A percentile compares a stretch with the other conserved stretches of the same genome.
phyloP scores from a whole-genome alignment of 116 monocot genomes.

The Phalaenopsis hybrid region DNA sequence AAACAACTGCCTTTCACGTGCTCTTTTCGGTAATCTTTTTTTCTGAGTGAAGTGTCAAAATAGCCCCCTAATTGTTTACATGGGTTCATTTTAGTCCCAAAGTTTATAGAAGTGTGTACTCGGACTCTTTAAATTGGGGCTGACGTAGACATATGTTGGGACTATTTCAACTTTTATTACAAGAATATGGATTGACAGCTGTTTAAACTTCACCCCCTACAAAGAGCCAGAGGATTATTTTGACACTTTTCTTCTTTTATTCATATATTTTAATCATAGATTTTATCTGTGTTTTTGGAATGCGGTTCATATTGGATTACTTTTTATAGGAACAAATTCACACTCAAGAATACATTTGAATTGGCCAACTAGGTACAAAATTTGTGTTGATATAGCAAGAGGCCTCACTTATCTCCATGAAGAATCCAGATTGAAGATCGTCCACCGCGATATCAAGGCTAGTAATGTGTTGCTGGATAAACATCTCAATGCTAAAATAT shows the following conservation, averaged over 20 bases:
- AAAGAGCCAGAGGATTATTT: no score
- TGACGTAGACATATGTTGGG: no score
- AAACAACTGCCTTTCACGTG: conserved; percentile 69
- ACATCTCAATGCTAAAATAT: conserved; percentile 61
- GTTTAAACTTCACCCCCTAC: no score
- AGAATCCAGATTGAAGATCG: conserved; percentile 53
- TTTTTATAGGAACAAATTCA: conserved; percentile 11
- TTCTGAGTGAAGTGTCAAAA: no score
- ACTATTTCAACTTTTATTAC: no score
- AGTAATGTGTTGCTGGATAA: conserved; percentile 63
- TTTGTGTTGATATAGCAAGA: conserved; percentile 60
- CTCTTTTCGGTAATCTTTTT: conserved; percentile 55
- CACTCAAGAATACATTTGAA: conserved; percentile 29
- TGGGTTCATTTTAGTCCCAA: no score
- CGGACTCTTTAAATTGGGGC: no score
- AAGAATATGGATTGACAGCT: no score
- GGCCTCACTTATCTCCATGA: conserved; percentile 61
- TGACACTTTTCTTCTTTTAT: neutral
- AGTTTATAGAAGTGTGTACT: no score
- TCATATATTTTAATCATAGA: neutral
- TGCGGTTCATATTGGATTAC: neutral
- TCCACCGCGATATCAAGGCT: conserved; percentile 72
- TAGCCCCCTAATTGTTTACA: no score
- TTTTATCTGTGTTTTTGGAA: neutral
- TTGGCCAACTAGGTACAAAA: conserved; percentile 55